Evolutionary conservation across 2,329 filamentous ascomycete genomes (phyloP), one percentile per base, ranked within the genome.

Genomic region (Aspergillus sp.): DNA sequence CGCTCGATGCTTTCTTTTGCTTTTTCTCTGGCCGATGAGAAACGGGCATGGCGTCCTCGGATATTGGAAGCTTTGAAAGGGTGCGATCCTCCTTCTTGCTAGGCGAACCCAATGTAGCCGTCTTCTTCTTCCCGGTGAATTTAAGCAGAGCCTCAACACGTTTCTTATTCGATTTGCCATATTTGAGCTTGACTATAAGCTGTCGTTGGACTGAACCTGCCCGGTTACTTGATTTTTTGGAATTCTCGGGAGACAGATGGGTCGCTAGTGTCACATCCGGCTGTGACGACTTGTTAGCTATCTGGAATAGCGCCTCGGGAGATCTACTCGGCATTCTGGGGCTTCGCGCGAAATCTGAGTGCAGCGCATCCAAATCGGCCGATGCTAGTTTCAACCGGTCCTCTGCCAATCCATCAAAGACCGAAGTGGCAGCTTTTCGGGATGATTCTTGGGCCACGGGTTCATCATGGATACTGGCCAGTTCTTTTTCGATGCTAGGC

Each of bases 401-500:
- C 19, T 39, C 36, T 8, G 36, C 27, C 19, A 39, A 39, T 39
- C 26, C 26, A 39, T 39, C 36, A 26, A 9, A 9, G 19, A 9
- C 27, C 4, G 36, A 51, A 42, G 49, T 33, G 4, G 44, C 48
- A 45, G 54, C 48, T 48, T 54, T 44, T 45, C 56, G 51, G 30
- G 44, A 26, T 46, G 55, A 35, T 43, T 47, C 48, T 48, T 48
- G 29, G 40, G 51, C 42, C 39, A 56, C 45, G 19, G 65, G 60
- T 32, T 62, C 63, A 36, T 69, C 67, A 29, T 68, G 56, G 33
- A 71, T 65, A 48, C 70, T 60, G 5, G 66, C 69, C 28, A 81
- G 60, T 46, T 78, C 74, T 47, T 72, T 74, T 53, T 77, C 74
- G 40, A 82, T 72, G 45, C 73, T 74, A 2, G 74, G 68, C 5